Conservation (phyloP, 2,329 filamentous ascomycete species). For the Cephalotrichum gorgonifer region DNA sequence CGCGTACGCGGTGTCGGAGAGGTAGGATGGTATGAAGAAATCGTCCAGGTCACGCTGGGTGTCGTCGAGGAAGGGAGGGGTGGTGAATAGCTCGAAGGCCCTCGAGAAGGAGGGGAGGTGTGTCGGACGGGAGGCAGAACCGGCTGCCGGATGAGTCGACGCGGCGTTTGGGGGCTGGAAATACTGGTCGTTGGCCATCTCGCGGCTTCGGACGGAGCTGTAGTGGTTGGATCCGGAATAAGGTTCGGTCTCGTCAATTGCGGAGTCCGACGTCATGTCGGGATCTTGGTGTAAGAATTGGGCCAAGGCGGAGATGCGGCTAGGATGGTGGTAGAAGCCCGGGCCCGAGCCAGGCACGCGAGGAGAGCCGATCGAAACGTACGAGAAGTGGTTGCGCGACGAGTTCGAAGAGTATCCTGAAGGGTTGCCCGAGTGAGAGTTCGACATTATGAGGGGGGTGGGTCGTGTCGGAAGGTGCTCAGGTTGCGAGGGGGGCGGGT, state of each 20-base stretch:
- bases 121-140: not conserved
- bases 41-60: conserved; percentile 14
- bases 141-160: conserved; percentile 8
- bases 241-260: conserved; percentile 19
- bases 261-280: conserved; percentile 22
- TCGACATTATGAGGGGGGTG: conserved; percentile 28
- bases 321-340: conserved; percentile 23
- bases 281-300: conserved; percentile 38
- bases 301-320: conserved; percentile 34
- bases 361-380: conserved; percentile 22
- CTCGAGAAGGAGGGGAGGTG: conserved; percentile 36
- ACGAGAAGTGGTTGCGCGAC: conserved; percentile 24
- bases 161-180: conserved; percentile 15
- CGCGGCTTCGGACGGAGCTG: conserved; percentile 10
- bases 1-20: conserved; percentile 68
- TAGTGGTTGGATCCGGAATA: conserved; percentile 12
- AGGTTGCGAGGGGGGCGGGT: not conserved
- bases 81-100: conserved; percentile 40
- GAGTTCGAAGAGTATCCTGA: conserved; percentile 17
- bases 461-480: conserved; percentile 5
- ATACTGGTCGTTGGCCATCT: conserved; percentile 23
- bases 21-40: conserved; percentile 70
- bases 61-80: conserved; percentile 17
- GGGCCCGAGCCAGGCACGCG: conserved; percentile 10
- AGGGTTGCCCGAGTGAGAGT: conserved; percentile 23